Evolutionary conservation across 177 flowering plant species (phyloP).

Genomic region (Vitis hybrid): DNA sequence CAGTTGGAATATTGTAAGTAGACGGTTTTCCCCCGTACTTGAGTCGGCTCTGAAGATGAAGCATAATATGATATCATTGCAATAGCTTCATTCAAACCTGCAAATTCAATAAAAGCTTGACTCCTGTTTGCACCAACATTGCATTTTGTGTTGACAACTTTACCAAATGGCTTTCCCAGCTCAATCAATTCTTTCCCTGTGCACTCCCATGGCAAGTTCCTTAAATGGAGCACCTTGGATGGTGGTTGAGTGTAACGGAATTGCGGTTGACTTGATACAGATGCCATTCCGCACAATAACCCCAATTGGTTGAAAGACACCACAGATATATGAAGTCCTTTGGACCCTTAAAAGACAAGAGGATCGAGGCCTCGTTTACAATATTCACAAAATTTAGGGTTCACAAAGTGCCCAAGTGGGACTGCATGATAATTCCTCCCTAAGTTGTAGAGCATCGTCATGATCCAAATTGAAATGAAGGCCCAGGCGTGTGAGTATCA

Average conservation of each 20-base stretch:
- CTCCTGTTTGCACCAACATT: constrained; percentile 92
- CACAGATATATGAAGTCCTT: background rate
- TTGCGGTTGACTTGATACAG: constrained; percentile 85
- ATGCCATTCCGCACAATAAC: constrained; percentile 52
- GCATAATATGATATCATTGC: constrained; percentile 94
- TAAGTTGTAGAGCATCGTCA: too few relatives aligned
- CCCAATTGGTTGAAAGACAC: background rate
- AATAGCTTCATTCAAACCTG: constrained; percentile 88
- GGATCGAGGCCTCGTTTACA: too few relatives aligned
- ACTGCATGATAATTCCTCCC: too few relatives aligned
- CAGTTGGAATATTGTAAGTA: constrained; percentile 94
- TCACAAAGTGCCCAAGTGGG: too few relatives aligned
- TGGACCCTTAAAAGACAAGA: background rate
- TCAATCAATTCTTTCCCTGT: constrained; percentile 88
- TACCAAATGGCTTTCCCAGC: constrained; percentile 90
- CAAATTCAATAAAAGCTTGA: constrained; percentile 94
- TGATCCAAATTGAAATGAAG: too few relatives aligned
- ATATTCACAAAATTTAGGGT: too few relatives aligned
- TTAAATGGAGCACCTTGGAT: constrained; percentile 89
- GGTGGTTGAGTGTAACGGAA: constrained; percentile 92
- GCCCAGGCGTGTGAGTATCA: too few relatives aligned
- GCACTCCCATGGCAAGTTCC: constrained; percentile 98
- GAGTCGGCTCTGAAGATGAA: constrained; percentile 95
- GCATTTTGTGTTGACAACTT: constrained; percentile 91
- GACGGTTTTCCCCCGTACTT: constrained; percentile 92